Evolutionary conservation across 2,329 filamentous ascomycete genomes (phyloP).

Genomic region (Tolypocladium capitatum): DNA sequence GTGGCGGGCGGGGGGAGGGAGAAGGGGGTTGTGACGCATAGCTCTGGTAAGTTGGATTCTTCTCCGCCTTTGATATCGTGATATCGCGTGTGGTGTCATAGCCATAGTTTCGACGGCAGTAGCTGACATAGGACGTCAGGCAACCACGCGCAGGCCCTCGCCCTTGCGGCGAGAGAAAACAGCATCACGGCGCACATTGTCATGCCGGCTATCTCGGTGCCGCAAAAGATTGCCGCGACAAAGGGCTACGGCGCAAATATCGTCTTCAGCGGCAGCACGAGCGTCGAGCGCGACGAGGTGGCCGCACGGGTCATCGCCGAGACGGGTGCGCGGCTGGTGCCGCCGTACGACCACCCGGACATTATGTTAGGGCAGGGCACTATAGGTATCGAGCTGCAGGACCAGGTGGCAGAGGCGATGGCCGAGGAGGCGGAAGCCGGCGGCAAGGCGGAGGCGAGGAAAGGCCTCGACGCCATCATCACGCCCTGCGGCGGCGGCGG

Average conservation of each 20-base stretch:
- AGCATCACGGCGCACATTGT: constrained; percentile 73
- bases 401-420: constrained; percentile 51
- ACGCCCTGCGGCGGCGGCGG: constrained; percentile 81
- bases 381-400: constrained; percentile 65
- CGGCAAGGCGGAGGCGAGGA: constrained; percentile 3
- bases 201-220: constrained; percentile 76
- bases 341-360: constrained; percentile 85
- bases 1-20: constrained; percentile 43
- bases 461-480: constrained; percentile 54
- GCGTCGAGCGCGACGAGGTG: constrained; percentile 66
- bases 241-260: constrained; percentile 63
- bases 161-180: constrained; percentile 66
- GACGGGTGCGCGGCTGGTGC: constrained; percentile 68
- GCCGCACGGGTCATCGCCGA: constrained; percentile 53
- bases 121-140: constrained; percentile 34
- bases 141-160: constrained; percentile 88
- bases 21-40: constrained; percentile 78
- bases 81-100: background rate
- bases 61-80: background rate
- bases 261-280: constrained; percentile 71
- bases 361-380: constrained; percentile 94
- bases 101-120: background rate
- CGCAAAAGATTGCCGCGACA: constrained; percentile 80
- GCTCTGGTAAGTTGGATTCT: constrained; percentile 60
- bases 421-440: constrained; percentile 9